phyloP scores from a whole-genome alignment of 1,284 basidiomycete species.

The Malassezia japonica region DNA sequence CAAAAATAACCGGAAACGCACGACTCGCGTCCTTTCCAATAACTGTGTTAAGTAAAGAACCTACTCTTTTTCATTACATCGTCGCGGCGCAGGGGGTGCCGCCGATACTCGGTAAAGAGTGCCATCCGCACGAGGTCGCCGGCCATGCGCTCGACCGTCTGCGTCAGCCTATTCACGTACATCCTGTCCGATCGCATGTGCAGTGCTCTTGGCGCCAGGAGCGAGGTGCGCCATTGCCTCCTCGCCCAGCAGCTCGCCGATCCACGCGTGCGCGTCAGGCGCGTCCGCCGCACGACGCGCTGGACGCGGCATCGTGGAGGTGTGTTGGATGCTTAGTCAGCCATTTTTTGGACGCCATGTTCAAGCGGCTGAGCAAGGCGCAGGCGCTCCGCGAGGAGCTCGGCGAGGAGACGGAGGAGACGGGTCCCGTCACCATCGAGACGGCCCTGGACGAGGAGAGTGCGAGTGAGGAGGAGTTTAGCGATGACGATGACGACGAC shows the following conservation, averaged over 20 bases:
- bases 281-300: not conserved
- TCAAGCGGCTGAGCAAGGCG: conserved; percentile 14
- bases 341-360: conserved; percentile 8
- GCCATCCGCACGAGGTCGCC: conserved; percentile 26
- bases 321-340: not conserved
- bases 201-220: not conserved
- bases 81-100: conserved; percentile 16
- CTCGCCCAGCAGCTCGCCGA: not conserved
- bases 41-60: not conserved
- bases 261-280: conserved; percentile 2
- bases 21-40: conserved; percentile 19
- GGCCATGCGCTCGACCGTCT: conserved; percentile 18
- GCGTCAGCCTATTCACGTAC: conserved; percentile 2
- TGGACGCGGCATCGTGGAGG: not conserved
- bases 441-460: conserved; percentile 10
- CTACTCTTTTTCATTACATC: conserved; percentile 19
- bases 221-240: not conserved
- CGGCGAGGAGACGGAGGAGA: not conserved
- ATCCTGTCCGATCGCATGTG: not conserved
- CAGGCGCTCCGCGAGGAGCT: not conserved
- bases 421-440: not conserved
- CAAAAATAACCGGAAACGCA: conserved; percentile 23
- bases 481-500: conserved; percentile 3
- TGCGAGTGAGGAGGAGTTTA: not conserved
- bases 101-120: conserved; percentile 22